These are phyloP conservation scores for Volvariella volvacea DNA, from an alignment of 1,284 basidiomycete genomes.

Conservation along the genomic window DNA sequence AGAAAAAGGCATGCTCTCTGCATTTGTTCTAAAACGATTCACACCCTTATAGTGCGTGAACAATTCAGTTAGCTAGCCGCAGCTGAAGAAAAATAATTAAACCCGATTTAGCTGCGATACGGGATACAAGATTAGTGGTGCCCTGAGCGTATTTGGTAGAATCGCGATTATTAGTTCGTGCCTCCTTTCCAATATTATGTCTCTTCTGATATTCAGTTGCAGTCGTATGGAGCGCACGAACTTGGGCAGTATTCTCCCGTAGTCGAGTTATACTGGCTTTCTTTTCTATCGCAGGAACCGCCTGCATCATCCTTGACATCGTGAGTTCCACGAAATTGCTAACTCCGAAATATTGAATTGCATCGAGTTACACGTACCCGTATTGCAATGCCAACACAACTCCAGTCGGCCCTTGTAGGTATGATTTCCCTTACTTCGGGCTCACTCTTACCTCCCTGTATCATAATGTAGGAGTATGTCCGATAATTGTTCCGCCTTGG, in stretches of 20 bases:
- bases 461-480: too few relatives aligned
- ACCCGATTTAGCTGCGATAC: conserved; percentile 19
- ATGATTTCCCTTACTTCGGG: neutral
- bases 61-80: too few relatives aligned
- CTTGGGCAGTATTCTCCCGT: conserved; percentile 23
- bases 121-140: conserved; percentile 22
- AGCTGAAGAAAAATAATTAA: neutral
- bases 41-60: too few relatives aligned
- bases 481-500: too few relatives aligned
- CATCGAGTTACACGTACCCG: conserved; percentile 11
- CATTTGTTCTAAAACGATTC: too few relatives aligned
- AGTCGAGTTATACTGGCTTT: conserved; percentile 18
- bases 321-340: conserved; percentile 14
- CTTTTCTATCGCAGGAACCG: conserved; percentile 20
- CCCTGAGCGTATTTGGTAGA: conserved; percentile 25
- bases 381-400: conserved; percentile 12
- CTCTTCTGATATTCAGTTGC: neutral
- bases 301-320: conserved; percentile 21
- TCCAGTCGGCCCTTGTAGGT: conserved; percentile 10
- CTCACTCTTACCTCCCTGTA: too few relatives aligned
- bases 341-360: neutral
- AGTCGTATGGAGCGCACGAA: conserved; percentile 25
- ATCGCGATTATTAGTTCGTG: conserved; percentile 24
- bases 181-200: neutral
- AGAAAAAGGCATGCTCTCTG: too few relatives aligned